Percentiles rank a stretch among this genome's conserved stretches.
phyloP scores from a whole-genome alignment of 148 eudicot species.

The Amaranthus hypochondriacus region DNA sequence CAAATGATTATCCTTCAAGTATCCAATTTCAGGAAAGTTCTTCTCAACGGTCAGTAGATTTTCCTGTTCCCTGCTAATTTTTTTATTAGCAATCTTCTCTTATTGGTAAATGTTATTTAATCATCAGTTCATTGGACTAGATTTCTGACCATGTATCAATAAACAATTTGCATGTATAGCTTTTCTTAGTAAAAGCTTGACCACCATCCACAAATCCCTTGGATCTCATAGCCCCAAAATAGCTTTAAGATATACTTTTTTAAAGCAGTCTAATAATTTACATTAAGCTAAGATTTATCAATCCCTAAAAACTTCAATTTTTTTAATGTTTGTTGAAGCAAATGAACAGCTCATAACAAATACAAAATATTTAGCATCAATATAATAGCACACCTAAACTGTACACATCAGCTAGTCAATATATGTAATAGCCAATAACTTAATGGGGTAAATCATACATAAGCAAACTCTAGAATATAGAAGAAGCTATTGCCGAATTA shows the following conservation, averaged over 20 bases:
- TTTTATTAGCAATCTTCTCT: conserved; percentile 16
- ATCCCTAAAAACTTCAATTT: not conserved
- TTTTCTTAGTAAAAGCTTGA: conserved; percentile 19
- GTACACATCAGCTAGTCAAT: conserved; percentile 21
- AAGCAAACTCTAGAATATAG: conserved; percentile 21
- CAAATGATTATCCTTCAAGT: conserved; percentile 23
- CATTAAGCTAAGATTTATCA: conserved; percentile 17
- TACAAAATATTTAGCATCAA: conserved; percentile 8
- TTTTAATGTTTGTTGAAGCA: conserved; percentile 23
- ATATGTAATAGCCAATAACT: not conserved
- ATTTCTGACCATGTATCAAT: conserved; percentile 24
- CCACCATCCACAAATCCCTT: conserved; percentile 19
- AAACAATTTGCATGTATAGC: conserved; percentile 23
- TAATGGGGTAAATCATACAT: conserved; percentile 22
- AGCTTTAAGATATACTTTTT: not conserved
- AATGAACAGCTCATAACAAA: conserved; percentile 22
- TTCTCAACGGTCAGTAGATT: conserved; percentile 29
- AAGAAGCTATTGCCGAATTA: conserved; percentile 22
- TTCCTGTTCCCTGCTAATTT: conserved; percentile 20
- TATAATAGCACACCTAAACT: conserved; percentile 20
- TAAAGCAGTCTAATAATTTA: conserved; percentile 16
- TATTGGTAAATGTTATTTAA: conserved; percentile 3
- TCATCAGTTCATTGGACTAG: conserved; percentile 26
- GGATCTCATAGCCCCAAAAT: conserved; percentile 25
- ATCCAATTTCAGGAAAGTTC: conserved; percentile 22